phyloP scores from a whole-genome alignment of 169 alveolate species.

The Plasmodium knowlesi region DNA sequence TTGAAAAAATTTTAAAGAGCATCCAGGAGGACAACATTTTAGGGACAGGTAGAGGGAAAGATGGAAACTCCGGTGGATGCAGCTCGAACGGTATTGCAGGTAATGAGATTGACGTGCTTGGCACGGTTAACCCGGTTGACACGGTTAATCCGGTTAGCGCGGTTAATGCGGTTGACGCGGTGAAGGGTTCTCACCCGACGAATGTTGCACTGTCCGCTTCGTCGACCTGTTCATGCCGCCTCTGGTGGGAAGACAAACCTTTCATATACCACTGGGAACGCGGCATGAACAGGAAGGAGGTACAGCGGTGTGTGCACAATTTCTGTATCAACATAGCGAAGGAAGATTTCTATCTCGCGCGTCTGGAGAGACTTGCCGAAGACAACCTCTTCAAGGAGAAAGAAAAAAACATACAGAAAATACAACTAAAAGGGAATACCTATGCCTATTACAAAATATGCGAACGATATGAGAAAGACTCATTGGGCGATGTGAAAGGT shows the following conservation, averaged over 20 bases:
- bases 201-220: neutral
- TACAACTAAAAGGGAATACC: neutral
- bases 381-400: constrained; percentile 15
- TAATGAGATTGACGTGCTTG: too few relatives aligned
- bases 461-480: neutral
- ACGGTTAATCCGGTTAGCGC: too few relatives aligned
- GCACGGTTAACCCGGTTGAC: neutral
- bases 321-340: constrained; percentile 30
- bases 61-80: neutral
- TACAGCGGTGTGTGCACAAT: constrained; percentile 3
- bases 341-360: constrained; percentile 20
- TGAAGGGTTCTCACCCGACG: neutral
- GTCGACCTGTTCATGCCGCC: neutral
- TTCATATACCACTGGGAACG: constrained; percentile 2
- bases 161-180: too few relatives aligned
- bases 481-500: neutral
- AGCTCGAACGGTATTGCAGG: neutral
- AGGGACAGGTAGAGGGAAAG: neutral
- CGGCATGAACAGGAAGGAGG: neutral
- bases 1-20: constrained; percentile 14
- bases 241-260: neutral
- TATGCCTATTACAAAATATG: neutral
- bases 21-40: constrained; percentile 9
- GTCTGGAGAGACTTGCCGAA: constrained; percentile 4
- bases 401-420: neutral